Base-by-base conservation (phyloP, 768 basidiomycete species). In the Suillus lakei region DNA sequence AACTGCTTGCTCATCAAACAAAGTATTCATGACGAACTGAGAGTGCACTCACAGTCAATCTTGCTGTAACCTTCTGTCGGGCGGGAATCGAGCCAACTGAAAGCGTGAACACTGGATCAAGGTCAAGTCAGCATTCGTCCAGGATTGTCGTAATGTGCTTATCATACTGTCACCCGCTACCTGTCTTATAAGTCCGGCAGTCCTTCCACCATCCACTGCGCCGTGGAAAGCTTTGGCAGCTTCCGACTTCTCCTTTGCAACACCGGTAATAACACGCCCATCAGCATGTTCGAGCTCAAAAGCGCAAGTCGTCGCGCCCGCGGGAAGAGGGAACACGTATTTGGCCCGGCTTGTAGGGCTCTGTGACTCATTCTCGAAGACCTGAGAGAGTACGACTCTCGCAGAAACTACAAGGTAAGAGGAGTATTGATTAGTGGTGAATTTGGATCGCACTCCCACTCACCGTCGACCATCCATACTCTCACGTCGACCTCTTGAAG, bases 261-360 rank as follows among this genome's bases (percentile, higher is more conserved):
- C 70, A 2, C 85, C 88, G 15, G 71, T 66, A 4, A 88, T 71
- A 5, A 77, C 67, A 0, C 79, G 73, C 8, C 81, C 83, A 64
- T 86, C 81, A 18, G 79, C 77, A 12, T 80, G 77, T 44, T 76
- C 75, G 72, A 88, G 81, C 38, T 81, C 75, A 68, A 90, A 90
- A 0, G 81, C 82, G 63, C 86, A 88, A 6, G 86, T 79, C 0
- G 85, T 85, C 0, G 83, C 83, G 36, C 76, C 77, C 1, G 82
- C 83, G 0, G 88, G 88, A 5, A 89, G 80, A 10, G 88, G 87
- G 66, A 90, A 89, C 36, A 82, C 78, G 70, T 88, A 90, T 36
- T 84, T 80, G 32, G 84, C 85, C 48, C 81, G 76, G 41, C 74
- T 72, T 0, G 85, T 86, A 1, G 79, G 70, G 46, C 64, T 66